Evolutionary conservation across 139 green algal species (phyloP).

Genomic region (Mychonastes homosphaera): DNA sequence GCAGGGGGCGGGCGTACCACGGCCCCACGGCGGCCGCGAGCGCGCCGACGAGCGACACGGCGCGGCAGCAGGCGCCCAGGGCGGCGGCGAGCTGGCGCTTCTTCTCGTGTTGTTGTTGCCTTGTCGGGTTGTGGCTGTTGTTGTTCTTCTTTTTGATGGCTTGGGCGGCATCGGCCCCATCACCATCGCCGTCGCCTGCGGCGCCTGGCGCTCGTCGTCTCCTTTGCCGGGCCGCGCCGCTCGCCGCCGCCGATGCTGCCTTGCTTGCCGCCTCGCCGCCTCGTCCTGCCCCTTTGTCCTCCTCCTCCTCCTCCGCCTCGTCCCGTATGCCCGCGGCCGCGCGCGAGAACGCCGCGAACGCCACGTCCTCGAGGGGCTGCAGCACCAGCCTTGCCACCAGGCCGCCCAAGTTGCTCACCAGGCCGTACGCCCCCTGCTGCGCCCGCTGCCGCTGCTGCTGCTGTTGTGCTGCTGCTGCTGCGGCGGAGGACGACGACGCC

Average conservation of each 20-base stretch:
- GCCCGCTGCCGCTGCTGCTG: not conserved
- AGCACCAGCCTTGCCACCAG: constrained; percentile 77
- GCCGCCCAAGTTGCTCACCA: constrained; percentile 73
- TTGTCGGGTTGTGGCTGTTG: not conserved
- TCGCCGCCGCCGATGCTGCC: not conserved
- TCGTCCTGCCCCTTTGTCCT: not conserved
- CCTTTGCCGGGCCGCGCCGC: too few species aligned
- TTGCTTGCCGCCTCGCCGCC: not conserved
- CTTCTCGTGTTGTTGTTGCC: too few species aligned
- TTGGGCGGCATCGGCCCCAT: not conserved
- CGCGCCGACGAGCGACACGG: constrained; percentile 44
- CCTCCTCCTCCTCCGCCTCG: too few species aligned
- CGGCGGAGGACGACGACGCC: too few species aligned
- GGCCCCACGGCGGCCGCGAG: constrained; percentile 64
- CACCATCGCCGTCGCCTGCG: not conserved
- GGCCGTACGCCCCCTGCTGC: constrained; percentile 71
- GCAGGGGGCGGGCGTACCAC: constrained; percentile 49
- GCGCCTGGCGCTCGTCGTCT: too few species aligned
- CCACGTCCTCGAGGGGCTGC: constrained; percentile 76
- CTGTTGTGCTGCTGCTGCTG: not conserved
- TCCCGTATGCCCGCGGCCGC: too few species aligned
- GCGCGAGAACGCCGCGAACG: constrained; percentile 71
- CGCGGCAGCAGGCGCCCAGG: constrained; percentile 37
- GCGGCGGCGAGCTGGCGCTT: not conserved
- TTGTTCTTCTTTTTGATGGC: not conserved